phyloP scores from a whole-genome alignment of 2,329 filamentous ascomycete genomes.

The Pseudogymnoascus sp. region DNA sequence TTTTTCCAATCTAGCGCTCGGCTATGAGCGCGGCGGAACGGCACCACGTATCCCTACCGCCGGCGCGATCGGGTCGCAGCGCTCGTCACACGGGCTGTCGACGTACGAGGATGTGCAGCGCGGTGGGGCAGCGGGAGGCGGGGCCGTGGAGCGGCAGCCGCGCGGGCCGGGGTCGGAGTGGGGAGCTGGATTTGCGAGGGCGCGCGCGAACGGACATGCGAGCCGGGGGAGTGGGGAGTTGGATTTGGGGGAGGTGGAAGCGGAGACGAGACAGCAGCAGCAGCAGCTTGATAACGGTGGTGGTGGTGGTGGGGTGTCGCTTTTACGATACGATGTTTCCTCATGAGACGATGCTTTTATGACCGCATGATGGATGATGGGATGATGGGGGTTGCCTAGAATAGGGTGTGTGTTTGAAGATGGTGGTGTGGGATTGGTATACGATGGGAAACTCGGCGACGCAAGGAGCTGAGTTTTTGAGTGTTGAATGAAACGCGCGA shows the following conservation, averaged over 20 bases:
- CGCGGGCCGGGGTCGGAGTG: slow-evolving; percentile 47
- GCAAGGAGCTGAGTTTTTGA: background rate
- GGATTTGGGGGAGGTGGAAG: slow-evolving; percentile 14
- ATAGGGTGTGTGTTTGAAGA: background rate
- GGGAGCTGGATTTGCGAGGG: slow-evolving; percentile 47
- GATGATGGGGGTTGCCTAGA: background rate
- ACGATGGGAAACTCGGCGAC: background rate
- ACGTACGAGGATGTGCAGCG: slow-evolving; percentile 19
- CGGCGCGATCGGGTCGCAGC: slow-evolving; percentile 58
- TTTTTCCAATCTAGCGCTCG: slow-evolving; percentile 50
- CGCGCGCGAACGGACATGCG: slow-evolving; percentile 51
- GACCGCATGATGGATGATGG: background rate
- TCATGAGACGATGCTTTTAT: background rate
- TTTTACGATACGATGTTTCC: slow-evolving; percentile 2
- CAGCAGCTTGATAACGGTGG: background rate
- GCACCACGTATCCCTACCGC: slow-evolving; percentile 26
- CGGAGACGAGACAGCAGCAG: background rate
- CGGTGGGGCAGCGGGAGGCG: slow-evolving; percentile 13
- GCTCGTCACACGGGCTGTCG: slow-evolving; percentile 32
- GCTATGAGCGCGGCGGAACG: slow-evolving; percentile 23
- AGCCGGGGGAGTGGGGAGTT: slow-evolving; percentile 51
- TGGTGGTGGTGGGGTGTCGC: background rate
- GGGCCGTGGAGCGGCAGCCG: slow-evolving; percentile 48
- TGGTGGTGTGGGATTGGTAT: background rate
- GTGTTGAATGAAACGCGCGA: background rate